A percentile compares a stretch with the other conserved stretches of the same genome.
Conservation (phyloP, 2,329 filamentous ascomycete genomes). For the Fusarium sororula region DNA sequence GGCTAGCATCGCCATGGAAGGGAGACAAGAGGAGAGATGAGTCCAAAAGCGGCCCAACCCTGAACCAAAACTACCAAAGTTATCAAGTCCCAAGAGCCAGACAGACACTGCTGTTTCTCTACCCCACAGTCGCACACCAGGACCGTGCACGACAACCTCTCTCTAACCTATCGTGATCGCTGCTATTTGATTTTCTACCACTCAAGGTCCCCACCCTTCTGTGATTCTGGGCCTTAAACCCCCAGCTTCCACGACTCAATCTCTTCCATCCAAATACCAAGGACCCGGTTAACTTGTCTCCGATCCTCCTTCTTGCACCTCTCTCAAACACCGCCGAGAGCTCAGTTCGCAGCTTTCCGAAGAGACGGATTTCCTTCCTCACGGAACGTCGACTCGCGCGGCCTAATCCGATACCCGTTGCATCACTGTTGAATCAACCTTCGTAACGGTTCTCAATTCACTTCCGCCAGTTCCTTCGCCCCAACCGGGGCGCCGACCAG, state of each 20-base stretch:
- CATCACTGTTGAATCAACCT: neutral
- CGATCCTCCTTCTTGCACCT: constrained; percentile 35
- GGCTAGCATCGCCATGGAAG: neutral
- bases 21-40: constrained; percentile 3
- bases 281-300: constrained; percentile 23
- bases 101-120: constrained; percentile 31
- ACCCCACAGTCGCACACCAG: constrained; percentile 42
- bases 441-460: constrained; percentile 19
- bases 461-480: constrained; percentile 17
- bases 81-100: neutral
- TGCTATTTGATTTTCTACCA: constrained; percentile 33
- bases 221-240: constrained; percentile 35
- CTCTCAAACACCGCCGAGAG: constrained; percentile 8
- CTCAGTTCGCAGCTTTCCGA: constrained; percentile 6
- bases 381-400: neutral
- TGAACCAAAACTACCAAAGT: neutral
- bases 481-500: constrained; percentile 35
- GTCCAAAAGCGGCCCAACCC: constrained; percentile 14
- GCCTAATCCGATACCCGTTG: constrained; percentile 4
- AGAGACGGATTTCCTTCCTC: constrained; percentile 1
- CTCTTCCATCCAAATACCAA: constrained; percentile 30
- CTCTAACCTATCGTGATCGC: constrained; percentile 39
- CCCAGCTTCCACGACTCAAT: constrained; percentile 41
- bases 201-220: constrained; percentile 35
- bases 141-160: constrained; percentile 35